A percentile compares a stretch with the other conserved stretches of the same genome.
These are phyloP conservation scores for Yamadazyma spencermartinsiae DNA, from an alignment of 1,139 yeast species.

Conservation along the genomic window DNA sequence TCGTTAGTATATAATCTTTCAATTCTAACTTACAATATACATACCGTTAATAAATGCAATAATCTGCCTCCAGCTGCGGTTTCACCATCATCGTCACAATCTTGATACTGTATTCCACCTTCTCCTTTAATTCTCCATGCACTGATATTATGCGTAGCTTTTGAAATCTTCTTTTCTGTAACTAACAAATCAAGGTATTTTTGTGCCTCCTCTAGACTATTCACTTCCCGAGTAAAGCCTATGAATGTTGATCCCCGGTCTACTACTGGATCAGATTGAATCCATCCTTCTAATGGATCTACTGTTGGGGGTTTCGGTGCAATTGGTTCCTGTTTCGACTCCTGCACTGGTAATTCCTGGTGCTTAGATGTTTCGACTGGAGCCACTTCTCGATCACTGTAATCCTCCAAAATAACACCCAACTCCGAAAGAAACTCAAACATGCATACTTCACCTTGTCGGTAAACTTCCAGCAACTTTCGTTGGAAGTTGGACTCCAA, in stretches of 20 bases:
- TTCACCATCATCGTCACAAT: slow-evolving; percentile 97
- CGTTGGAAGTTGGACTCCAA: slow-evolving; percentile 45
- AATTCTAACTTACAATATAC: slow-evolving; percentile 24
- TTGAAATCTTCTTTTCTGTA: slow-evolving; percentile 63
- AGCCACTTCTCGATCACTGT: slow-evolving; percentile 20
- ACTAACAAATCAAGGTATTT: slow-evolving; percentile 51
- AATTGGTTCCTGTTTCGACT: neutral
- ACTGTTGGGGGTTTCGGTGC: slow-evolving; percentile 4
- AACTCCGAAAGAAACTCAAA: slow-evolving; percentile 75
- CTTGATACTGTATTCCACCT: slow-evolving; percentile 63
- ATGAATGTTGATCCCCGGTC: slow-evolving; percentile 88
- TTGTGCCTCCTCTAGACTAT: slow-evolving; percentile 65
- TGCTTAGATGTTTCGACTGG: slow-evolving; percentile 4
- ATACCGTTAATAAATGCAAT: slow-evolving; percentile 70
- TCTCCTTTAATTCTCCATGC: slow-evolving; percentile 74
- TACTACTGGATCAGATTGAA: slow-evolving; percentile 66
- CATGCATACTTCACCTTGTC: slow-evolving; percentile 67
- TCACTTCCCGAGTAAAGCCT: slow-evolving; percentile 67
- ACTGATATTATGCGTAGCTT: slow-evolving; percentile 78
- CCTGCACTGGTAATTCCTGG: slow-evolving; percentile 11
- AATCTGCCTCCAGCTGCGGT: slow-evolving; percentile 93
- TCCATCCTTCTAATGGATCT: slow-evolving; percentile 70
- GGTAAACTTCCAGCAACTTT: slow-evolving; percentile 50
- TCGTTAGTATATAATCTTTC: slow-evolving; percentile 19
- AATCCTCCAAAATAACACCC: slow-evolving; percentile 48